These are phyloP conservation scores for Lodderomyces margitis DNA, from an alignment of 1,139 yeast species.

Conservation along the genomic window DNA sequence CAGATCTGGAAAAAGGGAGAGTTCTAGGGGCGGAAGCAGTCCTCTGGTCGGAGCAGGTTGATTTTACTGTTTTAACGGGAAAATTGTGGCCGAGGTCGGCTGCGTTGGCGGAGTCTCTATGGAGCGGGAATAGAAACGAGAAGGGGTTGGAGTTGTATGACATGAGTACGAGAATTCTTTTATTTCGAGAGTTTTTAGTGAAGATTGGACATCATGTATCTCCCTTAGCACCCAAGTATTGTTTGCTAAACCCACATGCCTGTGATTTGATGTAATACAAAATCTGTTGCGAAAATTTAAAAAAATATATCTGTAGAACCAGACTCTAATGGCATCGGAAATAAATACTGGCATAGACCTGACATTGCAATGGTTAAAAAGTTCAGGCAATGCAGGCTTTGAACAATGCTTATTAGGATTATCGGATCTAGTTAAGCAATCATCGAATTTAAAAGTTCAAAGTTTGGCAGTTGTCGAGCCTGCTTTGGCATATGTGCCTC, in stretches of 20 bases:
- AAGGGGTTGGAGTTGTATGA: slow-evolving; percentile 32
- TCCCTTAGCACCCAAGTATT: slow-evolving; percentile 43
- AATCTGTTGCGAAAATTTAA: background rate
- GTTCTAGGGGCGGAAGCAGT: slow-evolving; percentile 48
- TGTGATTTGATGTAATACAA: slow-evolving; percentile 26
- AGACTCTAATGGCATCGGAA: background rate
- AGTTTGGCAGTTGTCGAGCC: background rate
- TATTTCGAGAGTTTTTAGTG: slow-evolving; percentile 44
- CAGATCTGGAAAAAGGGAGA: slow-evolving; percentile 30
- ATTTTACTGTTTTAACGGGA: slow-evolving; percentile 34
- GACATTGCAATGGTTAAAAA: slow-evolving; percentile 1
- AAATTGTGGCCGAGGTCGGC: slow-evolving; percentile 50
- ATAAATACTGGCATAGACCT: background rate
- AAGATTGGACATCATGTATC: slow-evolving; percentile 37
- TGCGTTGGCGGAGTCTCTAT: slow-evolving; percentile 45
- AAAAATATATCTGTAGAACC: background rate
- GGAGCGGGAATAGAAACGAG: slow-evolving; percentile 44
- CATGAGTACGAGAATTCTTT: slow-evolving; percentile 41
- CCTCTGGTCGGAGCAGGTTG: slow-evolving; percentile 48
- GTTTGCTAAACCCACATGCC: slow-evolving; percentile 39
- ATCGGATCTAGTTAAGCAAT: background rate
- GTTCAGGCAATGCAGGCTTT: slow-evolving; percentile 4
- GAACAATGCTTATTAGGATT: slow-evolving; percentile 1
- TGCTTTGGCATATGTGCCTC: slow-evolving; percentile 7
- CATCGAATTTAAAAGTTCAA: background rate